Evolutionary conservation across 129 eudicot species (phyloP).

Genomic region (Gnaphalium uliginosum): DNA sequence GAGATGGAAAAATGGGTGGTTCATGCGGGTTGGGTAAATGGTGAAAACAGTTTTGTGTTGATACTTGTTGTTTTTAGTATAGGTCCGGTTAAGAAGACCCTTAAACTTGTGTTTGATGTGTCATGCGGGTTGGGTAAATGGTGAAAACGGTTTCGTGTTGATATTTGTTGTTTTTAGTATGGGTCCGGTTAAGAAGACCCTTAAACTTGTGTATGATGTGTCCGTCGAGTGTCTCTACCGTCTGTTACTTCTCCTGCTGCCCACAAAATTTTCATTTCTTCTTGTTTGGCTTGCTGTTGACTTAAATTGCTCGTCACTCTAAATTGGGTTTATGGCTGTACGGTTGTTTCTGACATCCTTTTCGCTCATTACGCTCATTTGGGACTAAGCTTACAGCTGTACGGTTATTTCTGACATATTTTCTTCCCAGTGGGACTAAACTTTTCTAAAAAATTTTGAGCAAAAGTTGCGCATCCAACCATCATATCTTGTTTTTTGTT

Average conservation of each 20-base stretch:
- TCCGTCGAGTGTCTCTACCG: background rate
- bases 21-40: background rate
- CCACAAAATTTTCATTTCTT: background rate
- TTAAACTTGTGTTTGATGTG: too few species aligned
- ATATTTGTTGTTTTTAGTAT: too few species aligned
- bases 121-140: background rate
- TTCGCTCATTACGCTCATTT: too few species aligned
- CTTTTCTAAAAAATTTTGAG: too few species aligned
- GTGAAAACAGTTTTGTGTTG: background rate
- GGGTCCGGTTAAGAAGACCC: background rate
- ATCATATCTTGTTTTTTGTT: background rate
- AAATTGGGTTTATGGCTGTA: background rate
- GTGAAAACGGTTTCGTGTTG: background rate
- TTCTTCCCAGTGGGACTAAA: too few species aligned
- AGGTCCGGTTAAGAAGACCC: too few species aligned
- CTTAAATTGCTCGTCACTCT: background rate
- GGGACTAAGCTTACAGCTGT: too few species aligned
- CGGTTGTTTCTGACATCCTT: too few species aligned
- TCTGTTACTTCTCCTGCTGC: too few species aligned
- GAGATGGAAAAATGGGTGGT: background rate
- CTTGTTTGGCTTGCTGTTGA: background rate
- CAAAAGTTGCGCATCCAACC: background rate
- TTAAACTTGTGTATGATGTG: background rate
- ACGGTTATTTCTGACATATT: too few species aligned
- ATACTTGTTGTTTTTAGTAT: background rate